Evolutionary conservation across 2,329 filamentous ascomycete species (phyloP).

Genomic region (Arthrobotrys sinensis): DNA sequence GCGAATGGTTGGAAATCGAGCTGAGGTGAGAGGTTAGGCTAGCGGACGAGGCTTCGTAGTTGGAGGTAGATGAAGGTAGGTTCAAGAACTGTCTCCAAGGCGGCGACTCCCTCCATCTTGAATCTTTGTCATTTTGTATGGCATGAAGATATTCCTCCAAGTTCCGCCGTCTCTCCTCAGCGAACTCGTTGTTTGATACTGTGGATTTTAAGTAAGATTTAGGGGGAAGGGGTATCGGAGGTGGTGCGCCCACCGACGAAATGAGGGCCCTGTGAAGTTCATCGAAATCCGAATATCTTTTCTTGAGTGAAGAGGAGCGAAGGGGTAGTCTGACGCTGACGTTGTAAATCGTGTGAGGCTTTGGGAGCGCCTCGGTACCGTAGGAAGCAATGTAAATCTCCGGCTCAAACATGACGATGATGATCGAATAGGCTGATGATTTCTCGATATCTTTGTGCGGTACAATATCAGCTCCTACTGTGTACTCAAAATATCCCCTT

Average conservation of each 20-base stretch:
- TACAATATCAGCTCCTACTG: too few relatives aligned
- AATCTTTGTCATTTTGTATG: slow-evolving; percentile 81
- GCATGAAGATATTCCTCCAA: slow-evolving; percentile 81
- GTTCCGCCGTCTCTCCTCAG: slow-evolving; percentile 78
- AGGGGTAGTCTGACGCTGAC: slow-evolving; percentile 79
- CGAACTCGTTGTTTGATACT: slow-evolving; percentile 77
- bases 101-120: slow-evolving; percentile 80
- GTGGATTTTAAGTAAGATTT: slow-evolving; percentile 86
- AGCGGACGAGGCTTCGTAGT: slow-evolving; percentile 66
- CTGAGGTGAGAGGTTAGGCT: slow-evolving; percentile 70
- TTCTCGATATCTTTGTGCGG: neutral
- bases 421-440: neutral
- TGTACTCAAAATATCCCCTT: too few relatives aligned
- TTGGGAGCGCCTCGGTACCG: slow-evolving; percentile 61
- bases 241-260: slow-evolving; percentile 74
- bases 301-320: slow-evolving; percentile 81
- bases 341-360: slow-evolving; percentile 64
- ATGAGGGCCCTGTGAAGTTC: slow-evolving; percentile 77
- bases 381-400: slow-evolving; percentile 65
- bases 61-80: slow-evolving; percentile 72
- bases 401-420: slow-evolving; percentile 36
- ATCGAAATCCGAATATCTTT: slow-evolving; percentile 86
- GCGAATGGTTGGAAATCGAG: slow-evolving; percentile 67
- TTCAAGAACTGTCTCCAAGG: slow-evolving; percentile 82
- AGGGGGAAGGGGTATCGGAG: slow-evolving; percentile 77